Conservation (phyloP, 1,284 basidiomycete species). For the Cryptococcus sp. region DNA sequence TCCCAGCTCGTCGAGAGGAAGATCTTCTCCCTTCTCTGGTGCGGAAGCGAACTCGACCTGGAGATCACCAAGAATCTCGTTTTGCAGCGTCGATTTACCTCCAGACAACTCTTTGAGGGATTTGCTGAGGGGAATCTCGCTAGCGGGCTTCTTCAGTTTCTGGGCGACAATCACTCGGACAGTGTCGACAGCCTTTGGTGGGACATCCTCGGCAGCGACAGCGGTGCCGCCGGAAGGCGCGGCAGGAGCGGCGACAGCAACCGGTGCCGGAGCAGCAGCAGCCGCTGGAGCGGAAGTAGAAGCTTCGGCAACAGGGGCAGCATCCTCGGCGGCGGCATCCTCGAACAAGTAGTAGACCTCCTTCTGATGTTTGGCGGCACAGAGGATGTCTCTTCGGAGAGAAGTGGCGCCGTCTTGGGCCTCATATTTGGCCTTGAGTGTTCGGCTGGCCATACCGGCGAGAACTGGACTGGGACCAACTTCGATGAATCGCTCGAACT, state of each 20-base stretch:
- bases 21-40: slow-evolving; percentile 96
- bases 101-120: slow-evolving; percentile 98
- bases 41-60: slow-evolving; percentile 84
- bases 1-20: slow-evolving; percentile 92
- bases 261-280: slow-evolving; percentile 51
- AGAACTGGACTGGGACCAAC: slow-evolving; percentile 94
- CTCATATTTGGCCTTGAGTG: slow-evolving; percentile 95
- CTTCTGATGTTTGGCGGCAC: slow-evolving; percentile 90
- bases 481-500: slow-evolving; percentile 91
- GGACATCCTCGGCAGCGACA: slow-evolving; percentile 73
- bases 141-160: slow-evolving; percentile 92
- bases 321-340: slow-evolving; percentile 60
- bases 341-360: slow-evolving; percentile 98
- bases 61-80: slow-evolving; percentile 91
- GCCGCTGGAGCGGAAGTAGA: slow-evolving; percentile 51
- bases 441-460: slow-evolving; percentile 89
- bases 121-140: slow-evolving; percentile 86
- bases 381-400: slow-evolving; percentile 75
- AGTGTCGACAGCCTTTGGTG: slow-evolving; percentile 87
- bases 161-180: slow-evolving; percentile 87
- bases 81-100: slow-evolving; percentile 96
- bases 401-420: slow-evolving; percentile 78
- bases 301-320: slow-evolving; percentile 45
- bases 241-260: slow-evolving; percentile 50
- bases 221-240: slow-evolving; percentile 58